Evolutionary conservation across 1,284 basidiomycete genomes (phyloP), one percentile per base, ranked within the genome.

Genomic region (Schizopora paradoxa): DNA sequence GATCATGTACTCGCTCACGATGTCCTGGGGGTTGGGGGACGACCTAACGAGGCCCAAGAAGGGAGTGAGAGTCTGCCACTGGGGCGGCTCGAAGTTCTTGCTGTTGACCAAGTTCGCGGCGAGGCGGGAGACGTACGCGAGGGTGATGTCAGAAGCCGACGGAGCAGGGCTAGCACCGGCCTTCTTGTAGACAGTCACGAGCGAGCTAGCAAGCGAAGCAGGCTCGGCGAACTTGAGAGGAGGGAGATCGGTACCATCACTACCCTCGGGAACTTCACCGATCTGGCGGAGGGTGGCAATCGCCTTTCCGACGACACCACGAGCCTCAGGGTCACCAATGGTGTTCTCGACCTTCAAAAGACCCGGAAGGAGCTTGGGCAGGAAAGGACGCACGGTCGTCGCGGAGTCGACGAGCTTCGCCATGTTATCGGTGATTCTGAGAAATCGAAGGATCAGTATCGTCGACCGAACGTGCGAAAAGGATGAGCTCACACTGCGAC

Each of bases 381-480:
- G 67, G 86, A 97, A 97, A 54, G 93, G 94, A 58, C 94, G 86
- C 68, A 97, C 92, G 47, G 91, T 95, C 70, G 91, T 74, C 56
- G 89, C 79, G 43, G 91, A 95, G 74, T 96, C 93, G 66, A 97
- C 94, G 61, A 97, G 85, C 77, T 96, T 97, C 66, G 93, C 70
- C 93, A 97, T 97, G 83, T 97, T 97, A 77, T 97, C 94, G 62
- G 90, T 77, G 59, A 97, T 96, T 61, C 82, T 86, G 61, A 41
- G 54, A 54, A 45, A 57, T 28, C 47, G 26, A 55, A 18, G 59
- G 35, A 41, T 50, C 10, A 45, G 11, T 8, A 18, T 21, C 45
- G 43, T 40, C 51, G 45, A 56, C 54, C 46, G 52, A 36, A 43
- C 32, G 31, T 46, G 54, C 52, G 43, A 29, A 55, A 52, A 18